phyloP scores from a whole-genome alignment of 108 stramenopile genomes.

The Chaetoceros tenuissimus region DNA sequence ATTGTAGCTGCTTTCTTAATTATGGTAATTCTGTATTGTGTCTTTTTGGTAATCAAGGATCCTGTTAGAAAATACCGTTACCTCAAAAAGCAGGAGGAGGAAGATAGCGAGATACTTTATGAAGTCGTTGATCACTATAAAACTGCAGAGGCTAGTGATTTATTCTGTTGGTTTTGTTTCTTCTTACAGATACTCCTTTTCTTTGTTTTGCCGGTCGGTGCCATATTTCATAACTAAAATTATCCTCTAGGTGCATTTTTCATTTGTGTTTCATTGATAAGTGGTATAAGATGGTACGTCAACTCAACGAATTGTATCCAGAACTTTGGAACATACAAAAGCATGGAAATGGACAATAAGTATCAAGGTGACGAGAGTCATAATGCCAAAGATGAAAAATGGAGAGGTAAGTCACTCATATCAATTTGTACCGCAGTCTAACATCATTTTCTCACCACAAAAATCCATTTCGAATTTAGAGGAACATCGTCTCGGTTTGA shows the following conservation, averaged over 20 bases:
- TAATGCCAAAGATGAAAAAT: not conserved
- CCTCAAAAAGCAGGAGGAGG: not conserved
- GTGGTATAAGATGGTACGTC: not conserved
- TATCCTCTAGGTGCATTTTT: not conserved
- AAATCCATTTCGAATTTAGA: no score
- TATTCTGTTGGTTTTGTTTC: constrained; percentile 35
- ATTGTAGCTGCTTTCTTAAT: constrained; percentile 19
- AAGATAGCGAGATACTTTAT: constrained; percentile 17
- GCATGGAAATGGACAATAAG: not conserved
- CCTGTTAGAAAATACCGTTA: constrained; percentile 9
- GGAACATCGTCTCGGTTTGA: constrained; percentile 1
- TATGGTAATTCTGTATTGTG: constrained; percentile 17
- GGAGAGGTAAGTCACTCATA: no score
- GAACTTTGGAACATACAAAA: not conserved
- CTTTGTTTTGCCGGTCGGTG: constrained; percentile 32
- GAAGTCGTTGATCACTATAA: constrained; percentile 38
- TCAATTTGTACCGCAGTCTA: no score
- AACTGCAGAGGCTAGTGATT: constrained; percentile 28
- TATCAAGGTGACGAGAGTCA: not conserved
- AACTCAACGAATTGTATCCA: constrained; percentile 1
- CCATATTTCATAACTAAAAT: constrained; percentile 1
- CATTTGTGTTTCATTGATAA: not conserved
- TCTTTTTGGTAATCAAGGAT: constrained; percentile 12
- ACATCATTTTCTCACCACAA: no score
- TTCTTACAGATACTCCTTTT: constrained; percentile 33